phyloP scores from a whole-genome alignment of 345 rosid genomes.

The Conringia planisiliqua region DNA sequence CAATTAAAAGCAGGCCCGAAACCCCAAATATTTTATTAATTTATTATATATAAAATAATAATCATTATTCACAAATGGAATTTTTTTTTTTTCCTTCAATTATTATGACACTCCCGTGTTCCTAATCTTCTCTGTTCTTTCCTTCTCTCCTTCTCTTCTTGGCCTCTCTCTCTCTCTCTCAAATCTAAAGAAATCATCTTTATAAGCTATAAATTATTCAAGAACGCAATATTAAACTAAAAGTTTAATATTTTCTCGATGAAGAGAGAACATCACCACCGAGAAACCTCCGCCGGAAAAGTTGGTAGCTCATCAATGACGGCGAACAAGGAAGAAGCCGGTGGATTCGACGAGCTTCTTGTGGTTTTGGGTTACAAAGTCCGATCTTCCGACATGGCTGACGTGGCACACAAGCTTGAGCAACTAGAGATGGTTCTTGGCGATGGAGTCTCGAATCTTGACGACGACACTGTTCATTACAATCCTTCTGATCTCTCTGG shows the following conservation, averaged over 20 bases:
- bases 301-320: slow-evolving; percentile 33
- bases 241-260: neutral
- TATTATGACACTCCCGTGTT: slow-evolving; percentile 46
- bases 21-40: neutral
- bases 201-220: slow-evolving; percentile 1
- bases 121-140: slow-evolving; percentile 34
- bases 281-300: slow-evolving; percentile 30
- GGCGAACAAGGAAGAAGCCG: slow-evolving; percentile 39
- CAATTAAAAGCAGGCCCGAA: slow-evolving; percentile 23
- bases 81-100: slow-evolving; percentile 10
- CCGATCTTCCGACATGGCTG: slow-evolving; percentile 78
- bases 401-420: slow-evolving; percentile 84
- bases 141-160: neutral
- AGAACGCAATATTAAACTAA: slow-evolving; percentile 4
- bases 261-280: slow-evolving; percentile 53
- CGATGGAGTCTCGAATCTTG: slow-evolving; percentile 58
- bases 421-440: slow-evolving; percentile 82
- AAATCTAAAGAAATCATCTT: neutral
- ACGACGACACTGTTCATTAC: slow-evolving; percentile 60
- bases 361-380: slow-evolving; percentile 84
- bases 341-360: slow-evolving; percentile 83
- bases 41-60: neutral
- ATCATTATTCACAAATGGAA: neutral
- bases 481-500: slow-evolving; percentile 75
- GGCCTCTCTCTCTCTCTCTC: slow-evolving; percentile 8